Base-by-base conservation (phyloP, 192 early-diverging fungal genomes). In the Podila epigama region DNA sequence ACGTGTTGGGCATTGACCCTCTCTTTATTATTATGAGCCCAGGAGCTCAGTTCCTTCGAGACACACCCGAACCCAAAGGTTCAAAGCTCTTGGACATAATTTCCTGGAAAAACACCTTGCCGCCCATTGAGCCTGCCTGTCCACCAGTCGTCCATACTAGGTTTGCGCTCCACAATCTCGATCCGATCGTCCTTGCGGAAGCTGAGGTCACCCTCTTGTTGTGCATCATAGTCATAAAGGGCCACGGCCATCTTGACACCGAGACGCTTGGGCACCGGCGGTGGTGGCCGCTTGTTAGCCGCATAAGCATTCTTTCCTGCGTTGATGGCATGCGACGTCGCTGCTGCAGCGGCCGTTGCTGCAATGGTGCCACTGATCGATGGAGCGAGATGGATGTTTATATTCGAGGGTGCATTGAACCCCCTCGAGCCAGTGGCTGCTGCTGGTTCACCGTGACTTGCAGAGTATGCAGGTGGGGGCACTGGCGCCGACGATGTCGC, bases 161-260 rank as follows among this genome's bases (percentile, higher is more conserved):
- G 60, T 1, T 89, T 89, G 50, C 86, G 79, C 52, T 91, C 79
- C 25, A 93, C 28, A 11, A 95, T 61, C 75, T 93, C 87, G 53
- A 95, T 92, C 5, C 68, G 62, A 42, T 95, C 92, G 63, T 88
- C 89, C 58, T 89, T 90, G 11, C 70, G 68, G 80, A 95, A 94
- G 16, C 81, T 77, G 60, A 95, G 69, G 66, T 95, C 93, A 15
- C 90, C 91, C 2, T 83, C 82, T 41, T 89, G 85, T 66, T 92
- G 89, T 2, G 92, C 92, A 12, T 86, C 79, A 68, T 90, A 95
- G 69, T 94, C 92, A 69, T 95, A 95, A 31, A 95, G 62, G 36
- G 93, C 93, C 13, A 85, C 79, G 7, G 89, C 91, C 60, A 80
- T 87, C 52, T 79, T 79, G 27, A 60, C 40, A 15, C 48, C 86